phyloP scores from a whole-genome alignment of 2,329 filamentous ascomycete genomes.

The Akanthomyces muscarius region DNA sequence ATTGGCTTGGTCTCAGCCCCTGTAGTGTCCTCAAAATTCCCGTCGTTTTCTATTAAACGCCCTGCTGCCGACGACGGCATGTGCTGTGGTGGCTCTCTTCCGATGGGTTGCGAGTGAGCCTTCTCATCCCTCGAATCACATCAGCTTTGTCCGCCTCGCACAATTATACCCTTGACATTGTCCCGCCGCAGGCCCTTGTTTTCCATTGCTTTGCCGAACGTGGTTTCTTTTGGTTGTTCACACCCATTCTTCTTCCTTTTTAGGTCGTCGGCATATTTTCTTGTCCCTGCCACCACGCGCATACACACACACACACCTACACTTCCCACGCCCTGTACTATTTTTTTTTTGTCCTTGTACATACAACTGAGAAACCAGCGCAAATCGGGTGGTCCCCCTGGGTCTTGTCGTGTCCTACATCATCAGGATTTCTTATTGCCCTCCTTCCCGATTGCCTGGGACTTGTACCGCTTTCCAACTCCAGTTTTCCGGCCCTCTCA shows the following conservation, averaged over 20 bases:
- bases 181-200: not conserved
- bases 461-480: not conserved
- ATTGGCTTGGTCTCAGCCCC: not conserved
- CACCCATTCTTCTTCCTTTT: too few relatives aligned
- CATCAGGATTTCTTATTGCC: not conserved
- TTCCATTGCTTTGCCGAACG: not conserved
- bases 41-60: not conserved
- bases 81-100: too few relatives aligned
- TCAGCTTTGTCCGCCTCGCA: not conserved
- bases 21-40: not conserved
- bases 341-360: too few relatives aligned
- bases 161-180: not conserved
- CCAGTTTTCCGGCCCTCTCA: not conserved
- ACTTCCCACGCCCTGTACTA: not conserved
- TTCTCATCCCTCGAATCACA: not conserved
- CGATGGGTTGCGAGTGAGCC: not conserved
- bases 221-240: not conserved
- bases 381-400: not conserved
- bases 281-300: not conserved
- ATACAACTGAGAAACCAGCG: not conserved
- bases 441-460: conserved; percentile 2
- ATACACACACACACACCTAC: not conserved
- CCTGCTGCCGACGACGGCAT: not conserved
- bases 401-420: not conserved
- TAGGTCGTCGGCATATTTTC: not conserved